Conservation (phyloP, 768 basidiomycete species). For the Trametes gibbosa region DNA sequence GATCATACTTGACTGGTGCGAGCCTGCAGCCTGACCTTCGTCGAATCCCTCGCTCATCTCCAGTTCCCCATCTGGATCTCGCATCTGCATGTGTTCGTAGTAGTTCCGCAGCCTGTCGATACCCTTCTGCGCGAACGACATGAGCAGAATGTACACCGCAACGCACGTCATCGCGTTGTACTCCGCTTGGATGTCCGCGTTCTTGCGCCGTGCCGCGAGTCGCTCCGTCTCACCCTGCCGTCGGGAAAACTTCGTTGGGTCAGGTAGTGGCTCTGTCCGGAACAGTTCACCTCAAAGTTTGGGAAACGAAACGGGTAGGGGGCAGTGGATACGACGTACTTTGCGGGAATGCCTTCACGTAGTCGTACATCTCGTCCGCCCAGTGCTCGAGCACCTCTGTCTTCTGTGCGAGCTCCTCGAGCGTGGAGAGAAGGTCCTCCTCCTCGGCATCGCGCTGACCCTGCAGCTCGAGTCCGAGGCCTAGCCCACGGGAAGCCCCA, state of each 20-base stretch:
- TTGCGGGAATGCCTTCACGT: conserved; percentile 80
- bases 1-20: neutral
- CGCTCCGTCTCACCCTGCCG: conserved; percentile 72
- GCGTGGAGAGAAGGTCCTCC: conserved; percentile 70
- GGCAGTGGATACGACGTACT: conserved; percentile 52
- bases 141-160: conserved; percentile 85
- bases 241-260: conserved; percentile 71
- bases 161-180: conserved; percentile 83
- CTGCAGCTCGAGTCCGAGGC: conserved; percentile 33
- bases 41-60: conserved; percentile 78
- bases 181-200: conserved; percentile 77
- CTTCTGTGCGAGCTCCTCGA: conserved; percentile 95
- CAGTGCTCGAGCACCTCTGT: conserved; percentile 90
- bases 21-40: conserved; percentile 49
- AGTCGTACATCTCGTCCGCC: conserved; percentile 93
- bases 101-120: conserved; percentile 78
- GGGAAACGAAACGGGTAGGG: neutral
- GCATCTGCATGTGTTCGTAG: conserved; percentile 82
- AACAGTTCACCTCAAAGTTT: too few species aligned
- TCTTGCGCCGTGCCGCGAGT: conserved; percentile 63
- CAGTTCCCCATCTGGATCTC: conserved; percentile 71
- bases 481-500: conserved; percentile 24
- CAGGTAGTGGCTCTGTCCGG: conserved; percentile 76
- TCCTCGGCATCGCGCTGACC: conserved; percentile 67
- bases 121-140: conserved; percentile 92